Base-by-base conservation (phyloP, 108 stramenopile genomes). In the Epithemia pelagica region DNA sequence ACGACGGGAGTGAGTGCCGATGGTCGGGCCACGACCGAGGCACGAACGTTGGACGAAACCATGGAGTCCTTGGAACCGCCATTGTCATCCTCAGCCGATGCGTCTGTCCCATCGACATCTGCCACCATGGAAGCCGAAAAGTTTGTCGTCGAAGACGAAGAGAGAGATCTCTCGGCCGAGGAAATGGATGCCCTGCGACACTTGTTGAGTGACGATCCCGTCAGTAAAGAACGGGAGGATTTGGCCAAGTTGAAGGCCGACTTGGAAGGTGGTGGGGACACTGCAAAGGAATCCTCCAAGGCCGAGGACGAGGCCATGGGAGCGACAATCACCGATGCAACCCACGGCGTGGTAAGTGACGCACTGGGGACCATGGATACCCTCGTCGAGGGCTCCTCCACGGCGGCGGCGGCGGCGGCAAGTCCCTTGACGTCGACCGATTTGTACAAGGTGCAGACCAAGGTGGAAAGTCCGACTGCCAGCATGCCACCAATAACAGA, bases 121-220 rank as follows among this genome's bases (percentile, higher is more conserved):
- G 72, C 67, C 21, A 82, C 70, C 8, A 71, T 58, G 63, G 68
- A 76, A 46, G 66, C 33, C 5, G 72, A 59, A 61, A 68, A 76
- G 54, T n/a, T n/a, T n/a, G 37, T 5, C 37, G 15, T 15, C 15
- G 68, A 28, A 1, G 65, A 56, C 7, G 68, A 65, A 46, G 66
- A 67, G 46, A 72, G 78, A 10, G 71, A 78, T 37, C 64, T 93
- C 21, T 85, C 90, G 1, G 54, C 90, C 0, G 81, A 80, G 52
- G 91, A 95, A 60, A 84, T 88, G 63, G 95, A 93, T 52, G 89
- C 89, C 59, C 85, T 93, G 54, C 81, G 84, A 0, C 89, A 89
- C 63, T 65, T 93, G 57, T 54, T 87, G 19, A 82, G 83, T 19
- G 83, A 85, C 15, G 87, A 92, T 65, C 91, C 91, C 3, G 86